Evolutionary conservation across 768 basidiomycete genomes (phyloP).

Genomic region (Amanita molliuscula): DNA sequence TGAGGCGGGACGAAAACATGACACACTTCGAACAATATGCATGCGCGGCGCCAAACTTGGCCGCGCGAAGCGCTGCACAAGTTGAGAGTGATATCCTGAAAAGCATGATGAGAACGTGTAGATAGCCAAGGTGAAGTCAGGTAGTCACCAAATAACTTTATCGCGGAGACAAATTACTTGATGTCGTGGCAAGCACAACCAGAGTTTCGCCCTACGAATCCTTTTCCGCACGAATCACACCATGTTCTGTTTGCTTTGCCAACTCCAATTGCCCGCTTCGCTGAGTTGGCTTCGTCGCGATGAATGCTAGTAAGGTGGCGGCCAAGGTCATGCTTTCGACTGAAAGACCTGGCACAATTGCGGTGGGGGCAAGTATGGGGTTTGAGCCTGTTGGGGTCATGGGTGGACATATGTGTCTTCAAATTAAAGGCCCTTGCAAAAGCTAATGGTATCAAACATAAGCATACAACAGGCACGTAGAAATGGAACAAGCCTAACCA

Average conservation of each 20-base stretch:
- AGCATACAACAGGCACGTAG: background rate
- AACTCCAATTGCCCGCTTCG: slow-evolving; percentile 55
- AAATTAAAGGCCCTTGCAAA: slow-evolving; percentile 92
- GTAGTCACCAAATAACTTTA: background rate
- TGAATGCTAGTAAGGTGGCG: slow-evolving; percentile 85
- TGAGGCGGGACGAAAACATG: slow-evolving; percentile 56
- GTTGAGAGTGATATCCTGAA: background rate
- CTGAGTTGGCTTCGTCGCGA: slow-evolving; percentile 43
- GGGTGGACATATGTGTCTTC: slow-evolving; percentile 92
- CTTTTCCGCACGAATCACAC: slow-evolving; percentile 70
- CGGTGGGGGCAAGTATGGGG: slow-evolving; percentile 82
- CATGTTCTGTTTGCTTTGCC: slow-evolving; percentile 52
- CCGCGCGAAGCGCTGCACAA: slow-evolving; percentile 7
- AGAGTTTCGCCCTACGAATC: slow-evolving; percentile 43
- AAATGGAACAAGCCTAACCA: slow-evolving; percentile 29
- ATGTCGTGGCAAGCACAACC: slow-evolving; percentile 56
- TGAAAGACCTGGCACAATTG: slow-evolving; percentile 84
- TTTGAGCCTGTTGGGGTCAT: slow-evolving; percentile 86
- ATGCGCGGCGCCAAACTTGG: slow-evolving; percentile 28
- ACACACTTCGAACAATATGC: slow-evolving; percentile 44
- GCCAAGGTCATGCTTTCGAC: slow-evolving; percentile 88
- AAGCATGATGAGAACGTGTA: background rate
- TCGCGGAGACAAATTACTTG: slow-evolving; percentile 31
- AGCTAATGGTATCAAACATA: slow-evolving; percentile 30
- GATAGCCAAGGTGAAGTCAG: background rate